Base-by-base conservation (phyloP, 305 asterid species). In the Fraxinus paxiana region DNA sequence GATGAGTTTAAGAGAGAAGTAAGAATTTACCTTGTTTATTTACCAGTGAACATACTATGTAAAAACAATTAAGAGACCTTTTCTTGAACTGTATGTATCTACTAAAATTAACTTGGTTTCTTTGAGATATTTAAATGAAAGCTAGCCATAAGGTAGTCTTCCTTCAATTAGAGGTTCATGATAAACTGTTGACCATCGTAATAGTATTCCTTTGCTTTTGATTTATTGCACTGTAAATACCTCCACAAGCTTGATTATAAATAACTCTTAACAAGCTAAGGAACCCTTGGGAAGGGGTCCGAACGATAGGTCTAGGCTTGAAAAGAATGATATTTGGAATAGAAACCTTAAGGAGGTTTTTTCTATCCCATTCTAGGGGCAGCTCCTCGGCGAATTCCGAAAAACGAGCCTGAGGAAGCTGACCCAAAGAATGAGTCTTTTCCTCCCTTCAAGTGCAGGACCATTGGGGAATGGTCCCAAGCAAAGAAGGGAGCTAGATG, bases 1-100 rank as follows among this genome's bases (percentile, higher is more conserved):
- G 99, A 93, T 65, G 99, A 96, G 92, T 96, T 96, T 87, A 94
- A 91, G 91, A 90, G 99, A 90, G 99, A 96, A 87, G 99, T 96
- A 90, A 83, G 94, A 41, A 67, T 76, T 74, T 83, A 38, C 73
- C 72, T 67, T 77, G 65, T 73, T 86, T 82, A 77, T 67, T 38
- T 84, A 15, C 65, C 43, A 79, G 54, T 81, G 59, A 80, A 76
- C 77, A 37, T 51, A 73, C 70, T 80, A 2, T 71, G 59, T 69
- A 20, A 73, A 72, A 81, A 72, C n/a, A 51, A 17, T 78, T 28
- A 9, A 77, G 79, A 71, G 73, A 79, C 75, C 35, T 17, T 65
- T 9, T 48, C 54, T 35, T 70, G 72, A 74, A 78, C 37, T 34
- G 26, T 13, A 9, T 56, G 48, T 31, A 65, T 73, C 15, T 41